A percentile compares a stretch with the other conserved stretches of the same genome.
These are phyloP conservation scores for Echria macrotheca DNA, from an alignment of 495 filamentous ascomycete species.

Conservation along the genomic window DNA sequence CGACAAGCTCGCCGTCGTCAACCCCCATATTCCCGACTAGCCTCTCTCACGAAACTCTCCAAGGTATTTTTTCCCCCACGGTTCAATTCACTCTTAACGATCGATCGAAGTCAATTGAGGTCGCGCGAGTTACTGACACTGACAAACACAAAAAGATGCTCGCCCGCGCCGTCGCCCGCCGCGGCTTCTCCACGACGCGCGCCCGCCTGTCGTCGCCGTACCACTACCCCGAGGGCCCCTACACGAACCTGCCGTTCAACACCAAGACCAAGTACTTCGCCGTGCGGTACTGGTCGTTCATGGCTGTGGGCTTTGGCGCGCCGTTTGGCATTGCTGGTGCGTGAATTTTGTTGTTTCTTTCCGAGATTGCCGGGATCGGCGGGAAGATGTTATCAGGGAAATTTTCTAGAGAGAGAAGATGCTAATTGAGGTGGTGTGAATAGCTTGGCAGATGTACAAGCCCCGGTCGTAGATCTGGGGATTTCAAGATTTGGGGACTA, in stretches of 20 bases:
- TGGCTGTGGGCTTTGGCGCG: conserved; percentile 67
- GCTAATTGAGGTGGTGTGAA: conserved; percentile 6
- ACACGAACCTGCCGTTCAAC: conserved; percentile 94
- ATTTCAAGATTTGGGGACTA: conserved; percentile 12
- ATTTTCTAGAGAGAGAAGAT: not conserved
- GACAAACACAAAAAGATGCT: conserved; percentile 64
- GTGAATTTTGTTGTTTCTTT: conserved; percentile 27
- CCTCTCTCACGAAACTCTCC: no score
- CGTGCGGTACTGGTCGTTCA: conserved; percentile 76
- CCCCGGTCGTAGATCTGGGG: conserved; percentile 33
- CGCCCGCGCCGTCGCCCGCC: conserved; percentile 76
- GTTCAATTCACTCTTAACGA: conserved; percentile 1
- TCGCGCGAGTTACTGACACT: not conserved
- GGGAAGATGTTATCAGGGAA: not conserved
- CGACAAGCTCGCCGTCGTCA: no score
- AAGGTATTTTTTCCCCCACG: not conserved
- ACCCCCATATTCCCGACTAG: no score
- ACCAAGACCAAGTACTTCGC: conserved; percentile 79
- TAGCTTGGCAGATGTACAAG: conserved; percentile 88
- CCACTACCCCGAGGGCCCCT: conserved; percentile 97
- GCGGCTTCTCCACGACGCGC: conserved; percentile 89
- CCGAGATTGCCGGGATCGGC: not conserved
- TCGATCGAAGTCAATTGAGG: conserved; percentile 4
- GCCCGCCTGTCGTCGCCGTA: conserved; percentile 82
- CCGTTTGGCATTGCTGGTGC: conserved; percentile 81